A percentile compares a stretch with the other conserved stretches of the same genome.
These are phyloP conservation scores for Mortierella alpina DNA, from an alignment of 192 early-diverging fungal species.

Conservation along the genomic window DNA sequence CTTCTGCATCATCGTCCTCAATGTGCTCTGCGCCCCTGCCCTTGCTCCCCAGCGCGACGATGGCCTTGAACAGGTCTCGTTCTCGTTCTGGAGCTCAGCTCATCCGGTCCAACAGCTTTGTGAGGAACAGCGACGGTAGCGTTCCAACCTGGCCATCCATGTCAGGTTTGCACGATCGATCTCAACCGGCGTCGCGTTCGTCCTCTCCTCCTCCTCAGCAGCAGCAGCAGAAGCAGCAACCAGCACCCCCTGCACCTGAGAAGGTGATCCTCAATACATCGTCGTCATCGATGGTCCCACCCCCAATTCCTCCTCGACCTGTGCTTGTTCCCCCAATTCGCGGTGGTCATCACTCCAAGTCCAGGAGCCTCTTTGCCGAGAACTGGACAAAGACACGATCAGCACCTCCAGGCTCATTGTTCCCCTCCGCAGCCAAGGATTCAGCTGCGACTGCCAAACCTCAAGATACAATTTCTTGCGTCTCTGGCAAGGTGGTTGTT, in stretches of 20 bases:
- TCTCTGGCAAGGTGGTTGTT: too few species aligned
- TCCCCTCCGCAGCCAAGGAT: too few species aligned
- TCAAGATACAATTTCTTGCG: too few species aligned
- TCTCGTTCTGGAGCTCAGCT: background rate
- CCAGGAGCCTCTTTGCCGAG: conserved; percentile 24
- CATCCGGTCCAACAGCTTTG: background rate
- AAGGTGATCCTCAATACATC: background rate
- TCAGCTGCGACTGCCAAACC: background rate
- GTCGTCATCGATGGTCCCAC: background rate
- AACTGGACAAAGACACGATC: conserved; percentile 20
- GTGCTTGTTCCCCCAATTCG: background rate
- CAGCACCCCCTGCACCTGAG: background rate
- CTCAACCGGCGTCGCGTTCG: background rate
- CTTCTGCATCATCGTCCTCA: background rate
- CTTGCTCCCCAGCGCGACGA: background rate
- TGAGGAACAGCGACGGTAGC: background rate
- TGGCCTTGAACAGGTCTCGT: background rate
- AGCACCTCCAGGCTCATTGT: conserved; percentile 19
- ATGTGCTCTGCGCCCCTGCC: background rate
- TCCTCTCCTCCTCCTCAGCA: too few species aligned
- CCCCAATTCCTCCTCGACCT: conserved; percentile 1
- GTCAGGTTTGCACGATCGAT: conserved; percentile 15
- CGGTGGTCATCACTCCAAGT: background rate
- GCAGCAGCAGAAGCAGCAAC: background rate
- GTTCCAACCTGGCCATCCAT: conserved; percentile 42